Base-by-base conservation (phyloP, 345 rosid genomes). In the Euphorbia tirucalli region DNA sequence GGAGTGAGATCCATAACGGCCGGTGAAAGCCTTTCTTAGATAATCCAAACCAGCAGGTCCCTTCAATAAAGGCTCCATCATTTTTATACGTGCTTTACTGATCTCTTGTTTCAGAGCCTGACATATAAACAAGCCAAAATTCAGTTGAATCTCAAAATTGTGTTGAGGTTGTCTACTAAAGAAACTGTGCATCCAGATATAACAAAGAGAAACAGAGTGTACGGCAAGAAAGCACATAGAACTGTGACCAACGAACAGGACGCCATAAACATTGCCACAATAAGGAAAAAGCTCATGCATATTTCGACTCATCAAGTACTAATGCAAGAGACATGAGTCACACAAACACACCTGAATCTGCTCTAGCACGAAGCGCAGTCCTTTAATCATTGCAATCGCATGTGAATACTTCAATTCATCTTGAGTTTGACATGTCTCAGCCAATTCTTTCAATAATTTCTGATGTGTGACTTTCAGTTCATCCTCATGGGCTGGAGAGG, bases 11-110 rank as follows among this genome's bases (percentile, higher is more conserved):
- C 95, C 92, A 83, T 83, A 71, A 58, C 80, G 82, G 68, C 82
- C 84, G 32, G 84, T 67, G 69, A 94, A 94, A 68, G 89, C 90
- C 74, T 83, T 82, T 49, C 75, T 78, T 14, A 94, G 87, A 19
- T 74, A 94, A 72, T 90, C 96, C 56, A 83, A 78, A 25, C 93
- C 97, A 75, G 93, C 92, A 71, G 88, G 90, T 5, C 98, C 98
- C 83, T 84, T 85, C 77, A 94, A 63, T 75, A 89, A 73, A 41
- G 97, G 91, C 83, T 87, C 90, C 95, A 90, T 85, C 57, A 94
- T 71, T 68, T 78, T 82, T 67, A 92, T 74, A 19, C 89, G 98
- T 49, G 95, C 92, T 72, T 76, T 79, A 81, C 93, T 85, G 55
- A 92, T 89, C 85, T 89, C 96, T 49, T 65, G 77, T 81, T 89